phyloP scores from a whole-genome alignment of 495 filamentous ascomycete genomes.

The Xylaria acuta region DNA sequence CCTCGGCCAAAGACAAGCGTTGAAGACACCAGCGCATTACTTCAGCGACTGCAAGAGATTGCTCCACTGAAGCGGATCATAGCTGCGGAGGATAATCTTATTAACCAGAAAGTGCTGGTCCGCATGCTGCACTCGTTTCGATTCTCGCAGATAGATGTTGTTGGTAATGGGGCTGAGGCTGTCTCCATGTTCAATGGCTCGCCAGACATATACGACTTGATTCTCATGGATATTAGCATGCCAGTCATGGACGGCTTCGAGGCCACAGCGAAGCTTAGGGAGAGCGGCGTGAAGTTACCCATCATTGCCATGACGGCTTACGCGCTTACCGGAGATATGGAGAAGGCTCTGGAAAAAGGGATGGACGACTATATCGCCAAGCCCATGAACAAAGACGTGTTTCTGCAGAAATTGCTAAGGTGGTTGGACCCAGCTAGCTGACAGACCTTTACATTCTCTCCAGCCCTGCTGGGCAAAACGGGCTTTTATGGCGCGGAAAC shows the following conservation, averaged over 20 bases:
- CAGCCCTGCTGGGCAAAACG: neutral
- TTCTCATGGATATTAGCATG: constrained; percentile 64
- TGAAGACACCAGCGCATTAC: constrained; percentile 31
- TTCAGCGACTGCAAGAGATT: constrained; percentile 29
- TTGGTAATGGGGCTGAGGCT: constrained; percentile 63
- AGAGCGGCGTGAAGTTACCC: constrained; percentile 52
- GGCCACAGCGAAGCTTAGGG: constrained; percentile 47
- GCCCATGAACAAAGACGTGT: constrained; percentile 57
- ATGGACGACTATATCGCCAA: constrained; percentile 71
- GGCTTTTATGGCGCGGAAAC: neutral
- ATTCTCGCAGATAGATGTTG: constrained; percentile 60
- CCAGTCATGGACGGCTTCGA: constrained; percentile 54
- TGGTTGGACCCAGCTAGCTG: constrained; percentile 44
- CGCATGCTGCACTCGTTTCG: constrained; percentile 62
- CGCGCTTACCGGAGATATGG: constrained; percentile 65
- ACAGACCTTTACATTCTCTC: neutral
- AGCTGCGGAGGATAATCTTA: constrained; percentile 65
- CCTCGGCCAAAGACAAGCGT: neutral
- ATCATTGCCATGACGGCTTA: constrained; percentile 72
- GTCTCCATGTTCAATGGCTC: constrained; percentile 58
- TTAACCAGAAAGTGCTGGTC: constrained; percentile 69
- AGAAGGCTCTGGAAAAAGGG: constrained; percentile 62
- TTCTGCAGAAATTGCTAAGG: constrained; percentile 50
- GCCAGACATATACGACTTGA: constrained; percentile 56
- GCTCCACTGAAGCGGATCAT: constrained; percentile 55